Evolutionary conservation across 2,329 filamentous ascomycete species (phyloP), one percentile per base, ranked within the genome.

Genomic region (Fusarium temperatum): DNA sequence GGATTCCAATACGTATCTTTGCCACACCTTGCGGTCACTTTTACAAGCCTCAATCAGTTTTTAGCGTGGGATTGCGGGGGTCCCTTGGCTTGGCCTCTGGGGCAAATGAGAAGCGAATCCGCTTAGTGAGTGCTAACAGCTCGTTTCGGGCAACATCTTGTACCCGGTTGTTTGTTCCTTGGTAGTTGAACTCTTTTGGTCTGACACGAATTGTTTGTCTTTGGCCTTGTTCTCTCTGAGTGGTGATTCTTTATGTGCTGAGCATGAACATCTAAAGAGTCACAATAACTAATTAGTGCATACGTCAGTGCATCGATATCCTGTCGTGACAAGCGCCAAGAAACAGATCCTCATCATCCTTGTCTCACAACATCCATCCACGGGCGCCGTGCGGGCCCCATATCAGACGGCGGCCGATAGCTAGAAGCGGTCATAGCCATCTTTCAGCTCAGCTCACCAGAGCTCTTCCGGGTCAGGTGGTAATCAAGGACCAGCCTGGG

Each of bases 11-110:
- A 41, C 20, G 20, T 41, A 45, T 63, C 72, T 65, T 74, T 67
- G 72, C 72, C 72, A 74, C 71, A 44, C 41, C 58, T 56, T 74
- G 66, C 54, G 63, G 71, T 50, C 58, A 56, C 39, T 58, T 39
- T 51, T 32, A 53, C 45, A 41, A 74, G 67, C 62, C 71, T 63
- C 54, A 32, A 64, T 72, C 30, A 48, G 14, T 55, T 62, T 59
- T 63, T 72, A 72, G 58, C 47, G 58, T 53, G 44, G 26, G 45
- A 47, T 70, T 45, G 56, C 56, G 50, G 55, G 70, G 66, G 53
- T 38, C 44, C 65, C 30, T 57, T 51, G 38, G 8, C 32, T 35
- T 35, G 32, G 38, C 44, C 26, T 54, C 35, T 63, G 60, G 70
- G 54, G 50, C 58, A 54, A 57, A 48, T 45, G 44, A 24, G 56